phyloP scores from a whole-genome alignment of 2,329 filamentous ascomycete species.

The Metarhizium anisopliae region DNA sequence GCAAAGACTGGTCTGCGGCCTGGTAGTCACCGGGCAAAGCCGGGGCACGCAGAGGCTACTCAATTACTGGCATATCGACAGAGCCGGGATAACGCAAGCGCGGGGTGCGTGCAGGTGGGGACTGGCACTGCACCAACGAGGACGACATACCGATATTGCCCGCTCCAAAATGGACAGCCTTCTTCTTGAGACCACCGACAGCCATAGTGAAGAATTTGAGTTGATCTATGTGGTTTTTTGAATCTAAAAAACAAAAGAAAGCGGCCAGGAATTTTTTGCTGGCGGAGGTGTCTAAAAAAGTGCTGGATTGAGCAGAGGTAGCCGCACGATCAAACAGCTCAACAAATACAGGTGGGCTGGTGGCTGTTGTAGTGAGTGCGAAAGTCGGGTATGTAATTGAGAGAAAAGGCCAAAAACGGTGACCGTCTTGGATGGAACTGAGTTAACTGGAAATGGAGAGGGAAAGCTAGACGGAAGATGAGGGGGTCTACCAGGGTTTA shows the following conservation, averaged over 20 bases:
- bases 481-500: background rate
- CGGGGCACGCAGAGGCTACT: background rate
- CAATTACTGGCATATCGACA: background rate
- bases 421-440: background rate
- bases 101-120: too few species aligned
- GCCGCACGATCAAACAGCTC: background rate
- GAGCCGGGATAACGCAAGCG: background rate
- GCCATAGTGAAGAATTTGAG: constrained; percentile 28
- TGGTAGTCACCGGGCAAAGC: background rate
- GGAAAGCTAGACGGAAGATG: background rate
- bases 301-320: background rate
- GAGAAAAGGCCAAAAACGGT: background rate
- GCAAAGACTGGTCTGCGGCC: background rate
- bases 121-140: background rate
- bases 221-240: background rate
- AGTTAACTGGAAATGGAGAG: background rate
- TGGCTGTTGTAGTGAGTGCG: background rate
- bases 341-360: background rate
- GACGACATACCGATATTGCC: constrained; percentile 63
- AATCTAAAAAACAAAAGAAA: background rate
- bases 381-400: background rate
- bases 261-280: background rate
- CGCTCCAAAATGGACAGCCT: constrained; percentile 77
- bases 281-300: background rate
- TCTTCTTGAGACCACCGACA: constrained; percentile 31